Evolutionary conservation across 257 asterid species (phyloP).

Genomic region (Thymus mandschuricus): DNA sequence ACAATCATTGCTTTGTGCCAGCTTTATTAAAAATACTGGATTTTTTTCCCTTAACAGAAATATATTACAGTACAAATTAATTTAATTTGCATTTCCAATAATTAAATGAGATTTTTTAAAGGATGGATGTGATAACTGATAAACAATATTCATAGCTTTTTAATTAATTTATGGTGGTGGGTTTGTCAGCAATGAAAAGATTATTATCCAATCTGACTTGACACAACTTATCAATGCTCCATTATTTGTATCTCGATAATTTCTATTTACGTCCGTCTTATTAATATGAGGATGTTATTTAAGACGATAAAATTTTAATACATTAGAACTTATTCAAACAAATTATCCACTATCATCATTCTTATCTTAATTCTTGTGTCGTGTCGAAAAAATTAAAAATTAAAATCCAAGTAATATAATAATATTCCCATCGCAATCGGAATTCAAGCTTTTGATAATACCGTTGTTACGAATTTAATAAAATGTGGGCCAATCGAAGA

Average conservation of each 20-base stretch:
- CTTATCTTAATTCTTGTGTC: too few relatives aligned
- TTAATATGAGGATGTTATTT: too few relatives aligned
- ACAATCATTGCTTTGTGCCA: slow-evolving; percentile 19
- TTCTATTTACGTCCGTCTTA: too few relatives aligned
- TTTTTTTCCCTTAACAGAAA: background rate
- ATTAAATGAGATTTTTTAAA: slow-evolving; percentile 1
- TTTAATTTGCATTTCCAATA: background rate
- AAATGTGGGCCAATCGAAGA: background rate
- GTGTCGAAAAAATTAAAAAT: too few relatives aligned
- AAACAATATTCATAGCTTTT: background rate
- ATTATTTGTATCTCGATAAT: too few relatives aligned
- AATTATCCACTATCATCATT: too few relatives aligned
- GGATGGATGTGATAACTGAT: background rate
- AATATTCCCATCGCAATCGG: slow-evolving; percentile 10
- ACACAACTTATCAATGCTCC: slow-evolving; percentile 26
- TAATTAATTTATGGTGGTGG: background rate
- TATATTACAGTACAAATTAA: background rate
- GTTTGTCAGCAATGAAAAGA: slow-evolving; percentile 12
- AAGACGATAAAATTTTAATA: too few relatives aligned
- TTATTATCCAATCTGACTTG: slow-evolving; percentile 25
- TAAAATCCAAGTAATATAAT: too few relatives aligned
- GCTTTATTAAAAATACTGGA: slow-evolving; percentile 18
- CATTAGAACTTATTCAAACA: too few relatives aligned
- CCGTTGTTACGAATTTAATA: background rate
- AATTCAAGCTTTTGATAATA: slow-evolving; percentile 14